phyloP scores from a whole-genome alignment of 2,329 filamentous ascomycete genomes.

The Nakataea oryzae region DNA sequence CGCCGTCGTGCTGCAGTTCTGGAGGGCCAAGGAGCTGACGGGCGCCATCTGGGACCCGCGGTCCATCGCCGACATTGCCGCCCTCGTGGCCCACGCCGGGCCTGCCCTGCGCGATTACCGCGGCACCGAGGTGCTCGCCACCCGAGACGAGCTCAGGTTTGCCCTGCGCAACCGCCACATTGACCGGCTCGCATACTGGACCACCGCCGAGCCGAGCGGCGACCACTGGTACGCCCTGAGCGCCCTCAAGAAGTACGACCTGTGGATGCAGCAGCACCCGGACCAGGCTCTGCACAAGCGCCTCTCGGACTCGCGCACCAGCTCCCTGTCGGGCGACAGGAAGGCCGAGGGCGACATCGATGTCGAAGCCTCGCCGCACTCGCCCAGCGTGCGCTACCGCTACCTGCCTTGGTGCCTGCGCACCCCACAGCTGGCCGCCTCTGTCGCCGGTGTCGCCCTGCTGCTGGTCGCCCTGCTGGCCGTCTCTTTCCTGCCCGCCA shows the following conservation, averaged over 20 bases:
- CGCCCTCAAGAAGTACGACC: constrained; percentile 7
- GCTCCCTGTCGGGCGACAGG: neutral
- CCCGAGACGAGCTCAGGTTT: constrained; percentile 39
- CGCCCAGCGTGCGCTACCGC: constrained; percentile 44
- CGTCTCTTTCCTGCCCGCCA: constrained; percentile 66
- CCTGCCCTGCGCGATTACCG: constrained; percentile 68
- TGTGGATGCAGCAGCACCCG: neutral
- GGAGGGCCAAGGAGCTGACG: constrained; percentile 42
- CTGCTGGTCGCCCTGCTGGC: constrained; percentile 63
- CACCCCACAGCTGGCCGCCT: constrained; percentile 53
- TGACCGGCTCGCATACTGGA: constrained; percentile 79
- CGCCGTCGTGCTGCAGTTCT: constrained; percentile 50
- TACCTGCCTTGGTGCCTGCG: constrained; percentile 72
- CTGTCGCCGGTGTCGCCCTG: constrained; percentile 47
- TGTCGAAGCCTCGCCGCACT: constrained; percentile 34
- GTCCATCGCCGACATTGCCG: constrained; percentile 71
- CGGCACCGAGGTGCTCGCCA: constrained; percentile 51
- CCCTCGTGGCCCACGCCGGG: constrained; percentile 61
- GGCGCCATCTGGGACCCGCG: constrained; percentile 79
- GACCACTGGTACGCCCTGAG: constrained; percentile 74
- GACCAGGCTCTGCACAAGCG: no score
- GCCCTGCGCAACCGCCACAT: constrained; percentile 44
- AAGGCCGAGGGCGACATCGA: constrained; percentile 12
- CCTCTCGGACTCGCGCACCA: neutral
- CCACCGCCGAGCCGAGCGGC: constrained; percentile 31